A percentile compares a stretch with the other conserved stretches of the same genome.
phyloP scores from a whole-genome alignment of 1,139 yeast species.

The Zygosaccharomyces pseudobailii region DNA sequence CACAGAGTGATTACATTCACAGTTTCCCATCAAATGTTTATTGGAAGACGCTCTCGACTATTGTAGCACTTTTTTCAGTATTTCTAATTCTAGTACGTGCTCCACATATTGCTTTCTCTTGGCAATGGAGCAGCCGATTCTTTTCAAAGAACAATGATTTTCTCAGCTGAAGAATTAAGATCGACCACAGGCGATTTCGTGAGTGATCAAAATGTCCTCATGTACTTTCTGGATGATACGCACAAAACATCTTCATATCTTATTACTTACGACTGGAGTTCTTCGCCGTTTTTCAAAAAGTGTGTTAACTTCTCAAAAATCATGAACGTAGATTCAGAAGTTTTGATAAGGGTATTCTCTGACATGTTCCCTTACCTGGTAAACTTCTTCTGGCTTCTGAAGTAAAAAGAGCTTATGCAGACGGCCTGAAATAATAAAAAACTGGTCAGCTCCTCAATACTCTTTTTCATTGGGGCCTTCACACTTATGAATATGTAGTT shows the following conservation, averaged over 20 bases:
- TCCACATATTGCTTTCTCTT: not conserved
- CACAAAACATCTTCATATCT: not conserved
- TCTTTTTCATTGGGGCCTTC: too few species aligned
- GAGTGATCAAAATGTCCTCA: not conserved
- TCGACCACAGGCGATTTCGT: not conserved
- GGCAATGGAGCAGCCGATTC: not conserved
- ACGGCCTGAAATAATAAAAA: not conserved
- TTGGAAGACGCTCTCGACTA: not conserved
- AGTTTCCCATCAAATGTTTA: not conserved
- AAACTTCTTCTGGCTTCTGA: not conserved
- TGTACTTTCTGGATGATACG: not conserved
- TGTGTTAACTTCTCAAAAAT: not conserved
- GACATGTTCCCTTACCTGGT: not conserved
- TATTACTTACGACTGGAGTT: not conserved
- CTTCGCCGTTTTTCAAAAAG: not conserved
- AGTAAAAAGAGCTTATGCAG: not conserved
- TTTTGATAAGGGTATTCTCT: not conserved
- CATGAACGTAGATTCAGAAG: not conserved
- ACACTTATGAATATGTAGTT: too few species aligned
- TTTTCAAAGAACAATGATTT: not conserved
- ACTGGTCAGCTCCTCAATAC: too few species aligned
- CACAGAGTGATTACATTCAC: too few species aligned
- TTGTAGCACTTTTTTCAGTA: not conserved
- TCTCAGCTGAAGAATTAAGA: not conserved
- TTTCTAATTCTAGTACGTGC: not conserved